Conservation (phyloP, 2,329 filamentous ascomycete genomes). For the Didymosphaeria variabile region DNA sequence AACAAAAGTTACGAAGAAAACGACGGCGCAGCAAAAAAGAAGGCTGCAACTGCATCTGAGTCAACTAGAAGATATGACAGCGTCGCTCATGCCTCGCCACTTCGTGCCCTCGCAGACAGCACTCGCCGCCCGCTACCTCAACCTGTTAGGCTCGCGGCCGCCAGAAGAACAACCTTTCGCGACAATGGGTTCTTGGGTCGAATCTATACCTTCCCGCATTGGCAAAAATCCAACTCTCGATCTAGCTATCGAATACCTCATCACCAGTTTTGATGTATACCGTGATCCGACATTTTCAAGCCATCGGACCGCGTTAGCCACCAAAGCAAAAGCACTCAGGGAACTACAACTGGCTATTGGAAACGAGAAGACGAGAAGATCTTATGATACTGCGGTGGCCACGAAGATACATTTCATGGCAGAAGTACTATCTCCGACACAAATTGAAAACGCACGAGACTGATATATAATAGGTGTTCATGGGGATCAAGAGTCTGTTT, state of each 20-base stretch:
- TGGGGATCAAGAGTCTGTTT: slow-evolving; percentile 37
- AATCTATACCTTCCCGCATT: slow-evolving; percentile 39
- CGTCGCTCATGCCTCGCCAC: slow-evolving; percentile 11
- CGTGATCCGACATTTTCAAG: slow-evolving; percentile 33
- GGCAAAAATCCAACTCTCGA: slow-evolving; percentile 37
- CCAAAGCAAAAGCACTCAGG: slow-evolving; percentile 38
- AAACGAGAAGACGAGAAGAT: slow-evolving; percentile 20
- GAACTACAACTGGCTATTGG: slow-evolving; percentile 33
- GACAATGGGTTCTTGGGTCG: slow-evolving; percentile 39
- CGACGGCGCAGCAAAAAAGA: slow-evolving; percentile 21
- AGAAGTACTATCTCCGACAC: slow-evolving; percentile 26
- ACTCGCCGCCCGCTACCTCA: slow-evolving; percentile 33
- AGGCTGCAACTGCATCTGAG: slow-evolving; percentile 28
- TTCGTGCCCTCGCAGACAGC: slow-evolving; percentile 30
- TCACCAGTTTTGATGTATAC: slow-evolving; percentile 34
- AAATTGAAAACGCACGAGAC: neutral
- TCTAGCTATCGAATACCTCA: slow-evolving; percentile 38
- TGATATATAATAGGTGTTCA: slow-evolving; percentile 21
- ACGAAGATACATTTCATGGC: slow-evolving; percentile 43
- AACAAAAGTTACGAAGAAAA: slow-evolving; percentile 24
- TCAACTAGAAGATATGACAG: slow-evolving; percentile 21
- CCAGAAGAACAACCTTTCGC: slow-evolving; percentile 29
- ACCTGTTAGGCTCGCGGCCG: slow-evolving; percentile 31
- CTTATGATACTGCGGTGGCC: slow-evolving; percentile 37
- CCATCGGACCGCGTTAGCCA: slow-evolving; percentile 25